Percentiles rank a stretch among this genome's conserved stretches.
These are phyloP conservation scores for Hebeloma cylindrosporum DNA, from an alignment of 768 basidiomycete genomes.

Conservation along the genomic window DNA sequence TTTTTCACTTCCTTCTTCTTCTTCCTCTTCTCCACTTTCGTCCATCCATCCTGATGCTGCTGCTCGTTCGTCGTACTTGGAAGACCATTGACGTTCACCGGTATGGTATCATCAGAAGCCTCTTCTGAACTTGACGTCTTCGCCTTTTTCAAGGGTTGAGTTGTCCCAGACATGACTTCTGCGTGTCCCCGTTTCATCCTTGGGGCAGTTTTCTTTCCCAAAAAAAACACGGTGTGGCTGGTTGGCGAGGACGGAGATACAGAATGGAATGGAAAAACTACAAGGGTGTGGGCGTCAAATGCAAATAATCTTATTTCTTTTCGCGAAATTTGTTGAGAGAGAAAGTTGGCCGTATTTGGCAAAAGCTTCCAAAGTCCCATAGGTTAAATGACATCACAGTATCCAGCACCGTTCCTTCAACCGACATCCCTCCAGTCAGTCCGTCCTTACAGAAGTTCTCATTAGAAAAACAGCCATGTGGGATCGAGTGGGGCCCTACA, in stretches of 20 bases:
- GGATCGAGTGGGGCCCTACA: no score
- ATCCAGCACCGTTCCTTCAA: no score
- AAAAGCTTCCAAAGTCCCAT: conserved; percentile 40
- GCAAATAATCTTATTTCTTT: background rate
- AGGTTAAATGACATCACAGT: no score
- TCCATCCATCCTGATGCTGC: conserved; percentile 42
- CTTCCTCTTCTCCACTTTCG: conserved; percentile 71
- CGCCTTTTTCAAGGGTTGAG: conserved; percentile 17
- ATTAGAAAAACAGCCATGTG: no score
- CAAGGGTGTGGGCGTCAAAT: background rate
- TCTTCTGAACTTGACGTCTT: conserved; percentile 11
- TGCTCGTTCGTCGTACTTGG: background rate
- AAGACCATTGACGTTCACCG: no score
- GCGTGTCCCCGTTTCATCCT: conserved; percentile 7
- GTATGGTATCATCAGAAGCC: no score
- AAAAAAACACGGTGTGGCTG: background rate
- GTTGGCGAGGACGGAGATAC: background rate
- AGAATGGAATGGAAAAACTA: background rate
- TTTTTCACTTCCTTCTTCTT: conserved; percentile 64
- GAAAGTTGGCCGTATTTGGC: conserved; percentile 20
- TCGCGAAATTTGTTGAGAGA: background rate
- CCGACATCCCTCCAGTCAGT: no score
- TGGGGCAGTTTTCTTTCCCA: no score
- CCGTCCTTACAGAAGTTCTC: no score
- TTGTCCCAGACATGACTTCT: background rate